phyloP scores from a whole-genome alignment of 1,284 basidiomycete genomes.

The Agroathelia rolfsii region DNA sequence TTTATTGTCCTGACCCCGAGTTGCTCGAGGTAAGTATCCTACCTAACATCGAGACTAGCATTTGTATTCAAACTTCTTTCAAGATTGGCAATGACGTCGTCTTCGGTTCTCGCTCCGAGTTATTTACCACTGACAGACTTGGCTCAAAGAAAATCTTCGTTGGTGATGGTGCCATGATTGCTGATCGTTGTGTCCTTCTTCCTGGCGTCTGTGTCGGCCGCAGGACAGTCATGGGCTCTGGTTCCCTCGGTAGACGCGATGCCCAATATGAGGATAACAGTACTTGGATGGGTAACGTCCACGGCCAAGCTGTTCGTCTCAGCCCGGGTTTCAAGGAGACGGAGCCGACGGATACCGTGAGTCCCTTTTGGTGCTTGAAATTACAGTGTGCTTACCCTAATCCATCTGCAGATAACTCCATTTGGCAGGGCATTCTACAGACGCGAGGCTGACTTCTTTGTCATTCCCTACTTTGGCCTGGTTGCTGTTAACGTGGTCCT shows the following conservation, averaged over 20 bases:
- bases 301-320: conserved; percentile 28
- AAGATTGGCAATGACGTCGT: conserved; percentile 38
- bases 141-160: conserved; percentile 30
- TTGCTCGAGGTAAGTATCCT: no score
- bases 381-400: no score
- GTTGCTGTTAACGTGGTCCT: conserved; percentile 25
- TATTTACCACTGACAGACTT: conserved; percentile 32
- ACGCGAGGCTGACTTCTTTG: conserved; percentile 31
- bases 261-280: conserved; percentile 30
- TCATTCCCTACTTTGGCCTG: conserved; percentile 30
- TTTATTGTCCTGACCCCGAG: conserved; percentile 36
- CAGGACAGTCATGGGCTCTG: conserved; percentile 35
- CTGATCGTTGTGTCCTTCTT: conserved; percentile 34
- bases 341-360: conserved; percentile 14
- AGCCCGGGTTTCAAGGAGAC: conserved; percentile 17
- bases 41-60: no score
- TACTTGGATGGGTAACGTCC: conserved; percentile 35
- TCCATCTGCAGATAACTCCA: no score
- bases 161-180: conserved; percentile 35
- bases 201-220: conserved; percentile 31
- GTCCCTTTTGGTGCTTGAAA: no score
- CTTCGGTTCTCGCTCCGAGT: conserved; percentile 34
- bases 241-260: conserved; percentile 30
- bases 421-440: conserved; percentile 39
- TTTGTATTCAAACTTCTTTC: no score